Percentiles rank a stretch among this genome's conserved stretches.
Evolutionary conservation across 2,329 filamentous ascomycete genomes (phyloP).

Genomic region (Mycosphaerelloides madeirae): DNA sequence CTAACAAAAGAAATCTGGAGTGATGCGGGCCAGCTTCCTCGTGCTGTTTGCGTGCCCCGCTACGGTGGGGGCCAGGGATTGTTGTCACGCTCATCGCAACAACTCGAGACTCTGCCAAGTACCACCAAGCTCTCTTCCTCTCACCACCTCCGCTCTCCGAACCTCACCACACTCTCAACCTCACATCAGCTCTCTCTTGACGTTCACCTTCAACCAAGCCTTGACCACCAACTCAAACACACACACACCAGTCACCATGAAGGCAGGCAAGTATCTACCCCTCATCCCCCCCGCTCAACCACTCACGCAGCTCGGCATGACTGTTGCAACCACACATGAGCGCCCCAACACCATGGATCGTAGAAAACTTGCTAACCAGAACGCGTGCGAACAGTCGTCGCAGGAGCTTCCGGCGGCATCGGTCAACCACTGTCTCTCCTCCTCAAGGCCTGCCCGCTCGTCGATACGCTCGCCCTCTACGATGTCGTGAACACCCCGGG

Average conservation of each 20-base stretch:
- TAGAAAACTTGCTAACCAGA: no score
- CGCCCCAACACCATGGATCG: no score
- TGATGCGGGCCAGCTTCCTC: no score
- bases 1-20: background rate
- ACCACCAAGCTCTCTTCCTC: no score
- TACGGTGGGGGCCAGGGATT: no score
- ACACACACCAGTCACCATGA: background rate
- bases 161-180: no score
- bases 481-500: constrained; percentile 99
- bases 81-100: no score
- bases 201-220: background rate
- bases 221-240: background rate
- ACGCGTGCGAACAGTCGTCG: constrained; percentile 56
- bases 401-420: constrained; percentile 96
- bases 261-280: no score
- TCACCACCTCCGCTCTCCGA: no score
- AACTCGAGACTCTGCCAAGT: no score
- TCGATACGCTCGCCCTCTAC: constrained; percentile 93
- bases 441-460: constrained; percentile 80
- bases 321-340: no score
- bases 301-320: background rate
- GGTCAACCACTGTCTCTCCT: constrained; percentile 97
- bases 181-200: background rate
- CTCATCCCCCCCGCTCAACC: background rate
- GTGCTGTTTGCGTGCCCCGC: no score